phyloP scores from a whole-genome alignment of 2,329 filamentous ascomycete genomes.

The Byssochlamys sp. region DNA sequence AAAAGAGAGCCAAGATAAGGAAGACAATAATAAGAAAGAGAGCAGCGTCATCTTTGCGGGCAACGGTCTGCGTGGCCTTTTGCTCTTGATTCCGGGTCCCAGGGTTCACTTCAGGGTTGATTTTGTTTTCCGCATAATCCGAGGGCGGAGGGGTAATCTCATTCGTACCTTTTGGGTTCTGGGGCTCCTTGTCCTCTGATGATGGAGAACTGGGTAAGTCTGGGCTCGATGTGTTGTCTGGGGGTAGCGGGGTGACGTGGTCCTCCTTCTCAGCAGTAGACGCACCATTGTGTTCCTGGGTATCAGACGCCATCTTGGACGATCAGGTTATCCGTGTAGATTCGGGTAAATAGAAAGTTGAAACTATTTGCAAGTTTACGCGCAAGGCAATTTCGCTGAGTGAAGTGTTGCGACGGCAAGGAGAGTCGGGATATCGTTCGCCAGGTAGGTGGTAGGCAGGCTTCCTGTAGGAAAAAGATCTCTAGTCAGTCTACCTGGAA shows the following conservation, averaged over 20 bases:
- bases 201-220: background rate
- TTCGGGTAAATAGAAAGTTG: background rate
- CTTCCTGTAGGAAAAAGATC: background rate
- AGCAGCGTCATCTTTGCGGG: background rate
- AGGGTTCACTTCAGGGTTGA: background rate
- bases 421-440: background rate
- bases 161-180: background rate
- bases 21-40: background rate
- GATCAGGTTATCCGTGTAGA: background rate
- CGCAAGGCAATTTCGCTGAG: background rate
- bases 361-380: background rate
- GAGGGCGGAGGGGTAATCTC: background rate
- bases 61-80: background rate
- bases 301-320: background rate
- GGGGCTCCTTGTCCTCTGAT: background rate
- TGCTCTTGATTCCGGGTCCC: background rate
- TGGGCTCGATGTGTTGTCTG: background rate
- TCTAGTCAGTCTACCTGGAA: background rate
- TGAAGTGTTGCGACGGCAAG: background rate
- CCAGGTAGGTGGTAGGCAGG: background rate
- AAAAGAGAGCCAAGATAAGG: background rate
- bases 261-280: background rate
- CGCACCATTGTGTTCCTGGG: background rate
- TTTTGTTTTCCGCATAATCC: background rate
- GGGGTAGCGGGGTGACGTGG: background rate